These are phyloP conservation scores for Plantago lanceolata DNA, from an alignment of 305 asterid species.

Conservation along the genomic window DNA sequence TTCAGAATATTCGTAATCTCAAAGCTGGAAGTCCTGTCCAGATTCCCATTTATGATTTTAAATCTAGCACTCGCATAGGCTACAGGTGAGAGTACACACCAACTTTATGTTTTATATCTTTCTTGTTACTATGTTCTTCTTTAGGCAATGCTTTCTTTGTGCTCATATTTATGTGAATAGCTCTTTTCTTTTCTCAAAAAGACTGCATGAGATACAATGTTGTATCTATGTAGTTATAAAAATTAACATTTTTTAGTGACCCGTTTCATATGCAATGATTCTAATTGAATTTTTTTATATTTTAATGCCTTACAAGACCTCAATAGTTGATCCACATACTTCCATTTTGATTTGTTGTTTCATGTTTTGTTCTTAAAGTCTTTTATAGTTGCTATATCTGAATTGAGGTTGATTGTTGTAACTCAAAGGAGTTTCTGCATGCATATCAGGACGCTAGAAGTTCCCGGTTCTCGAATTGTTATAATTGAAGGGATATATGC, in stretches of 20 bases:
- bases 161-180: not conserved
- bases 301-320: not conserved
- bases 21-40: slow-evolving; percentile 76
- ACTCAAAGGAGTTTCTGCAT: slow-evolving; percentile 9
- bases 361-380: too few relatives aligned
- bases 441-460: slow-evolving; percentile 70
- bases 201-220: too few relatives aligned
- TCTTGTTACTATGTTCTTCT: slow-evolving; percentile 13
- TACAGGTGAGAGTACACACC: slow-evolving; percentile 59
- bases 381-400: too few relatives aligned
- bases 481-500: slow-evolving; percentile 96
- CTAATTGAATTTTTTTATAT: not conserved
- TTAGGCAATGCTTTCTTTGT: slow-evolving; percentile 16
- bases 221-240: too few relatives aligned
- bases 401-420: slow-evolving; percentile 20
- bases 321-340: too few relatives aligned
- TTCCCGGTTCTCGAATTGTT: slow-evolving; percentile 80
- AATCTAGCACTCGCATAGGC: slow-evolving; percentile 81
- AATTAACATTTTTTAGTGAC: not conserved
- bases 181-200: not conserved
- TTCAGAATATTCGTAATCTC: slow-evolving; percentile 74
- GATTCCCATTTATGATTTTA: slow-evolving; percentile 89
- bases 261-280: not conserved
- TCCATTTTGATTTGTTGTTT: too few relatives aligned
- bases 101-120: slow-evolving; percentile 21